Base-by-base conservation (phyloP, 164 flowering plant species). In the Dillenia turbinata region DNA sequence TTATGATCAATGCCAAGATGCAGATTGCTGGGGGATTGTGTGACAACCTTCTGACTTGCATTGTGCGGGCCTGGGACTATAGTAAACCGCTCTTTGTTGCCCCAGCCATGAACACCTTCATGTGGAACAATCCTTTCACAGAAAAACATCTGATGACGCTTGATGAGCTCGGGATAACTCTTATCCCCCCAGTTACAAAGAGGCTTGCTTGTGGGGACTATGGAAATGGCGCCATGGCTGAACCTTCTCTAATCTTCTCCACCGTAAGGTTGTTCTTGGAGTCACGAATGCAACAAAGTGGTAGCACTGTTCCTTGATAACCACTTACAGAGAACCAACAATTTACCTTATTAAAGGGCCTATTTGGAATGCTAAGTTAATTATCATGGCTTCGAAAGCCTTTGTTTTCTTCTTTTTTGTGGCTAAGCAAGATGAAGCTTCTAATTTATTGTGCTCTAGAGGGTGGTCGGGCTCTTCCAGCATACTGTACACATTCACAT, bases 181-280 rank as follows among this genome's bases (percentile, higher is more conserved):
- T 90, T 19, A 85, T 93, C 15, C 94, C 90, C 24, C 97, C 97
- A 0, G 86, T 87, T 44, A 61, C 88, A 6, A 88, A 93, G 77
- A 79, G 81, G 66, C 77, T 90, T 57, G 96, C 95, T 26, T 85
- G 93, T 69, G 96, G 98, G 10, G 96, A 93, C 61, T 80, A 80
- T 61, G 96, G 98, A 2, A 93, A 83, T 66, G 98, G 97, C 14
- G 97, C 97, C 50, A 90, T 93, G 97, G 97, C 98, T 33, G 96
- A 93, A 69, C 96, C 97, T 60, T 76, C 82, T 40, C 56, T 78
- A 50, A 90, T 92, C 60, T 71, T 69, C 76, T 71, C 85, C 9
- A 89, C 96, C 6, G 84, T 92, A 24, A 84, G 89, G 56, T 81
- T 87, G n/a, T 79, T 78, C 74, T 59, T 67, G 12, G 92, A 83